These are phyloP conservation scores for Sporothrix humicola DNA, from an alignment of 2,329 filamentous ascomycete genomes.

Conservation along the genomic window DNA sequence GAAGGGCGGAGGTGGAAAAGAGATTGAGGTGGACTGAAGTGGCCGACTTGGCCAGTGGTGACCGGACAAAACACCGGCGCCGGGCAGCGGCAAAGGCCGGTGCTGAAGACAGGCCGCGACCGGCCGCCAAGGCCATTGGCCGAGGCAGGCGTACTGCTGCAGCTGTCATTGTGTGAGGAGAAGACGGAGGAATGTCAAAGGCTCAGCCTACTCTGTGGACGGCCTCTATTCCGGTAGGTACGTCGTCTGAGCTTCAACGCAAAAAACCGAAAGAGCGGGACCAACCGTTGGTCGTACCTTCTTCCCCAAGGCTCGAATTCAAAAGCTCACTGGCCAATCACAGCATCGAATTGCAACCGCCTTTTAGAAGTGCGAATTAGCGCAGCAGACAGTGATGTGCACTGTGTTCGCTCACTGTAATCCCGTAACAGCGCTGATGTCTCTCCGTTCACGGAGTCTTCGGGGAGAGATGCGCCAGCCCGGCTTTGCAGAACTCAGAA, in stretches of 20 bases:
- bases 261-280: conserved; percentile 18
- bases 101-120: background rate
- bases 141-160: conserved; percentile 22
- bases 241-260: background rate
- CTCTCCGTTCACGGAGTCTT: conserved; percentile 33
- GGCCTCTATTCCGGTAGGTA: background rate
- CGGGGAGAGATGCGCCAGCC: conserved; percentile 31
- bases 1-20: background rate
- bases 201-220: no score
- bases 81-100: background rate
- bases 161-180: conserved; percentile 23
- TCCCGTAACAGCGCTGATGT: background rate
- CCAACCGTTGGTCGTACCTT: conserved; percentile 22
- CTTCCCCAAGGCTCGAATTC: background rate
- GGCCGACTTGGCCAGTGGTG: background rate
- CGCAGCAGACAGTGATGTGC: background rate
- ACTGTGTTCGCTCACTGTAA: conserved; percentile 22
- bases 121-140: conserved; percentile 27
- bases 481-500: background rate
- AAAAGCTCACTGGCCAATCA: conserved; percentile 1
- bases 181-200: background rate
- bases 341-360: background rate
- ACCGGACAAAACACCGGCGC: conserved; percentile 1
- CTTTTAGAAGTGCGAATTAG: background rate
- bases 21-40: background rate